Base-by-base conservation (phyloP, 1,284 basidiomycete genomes). In the Moesziomyces antarcticus region DNA sequence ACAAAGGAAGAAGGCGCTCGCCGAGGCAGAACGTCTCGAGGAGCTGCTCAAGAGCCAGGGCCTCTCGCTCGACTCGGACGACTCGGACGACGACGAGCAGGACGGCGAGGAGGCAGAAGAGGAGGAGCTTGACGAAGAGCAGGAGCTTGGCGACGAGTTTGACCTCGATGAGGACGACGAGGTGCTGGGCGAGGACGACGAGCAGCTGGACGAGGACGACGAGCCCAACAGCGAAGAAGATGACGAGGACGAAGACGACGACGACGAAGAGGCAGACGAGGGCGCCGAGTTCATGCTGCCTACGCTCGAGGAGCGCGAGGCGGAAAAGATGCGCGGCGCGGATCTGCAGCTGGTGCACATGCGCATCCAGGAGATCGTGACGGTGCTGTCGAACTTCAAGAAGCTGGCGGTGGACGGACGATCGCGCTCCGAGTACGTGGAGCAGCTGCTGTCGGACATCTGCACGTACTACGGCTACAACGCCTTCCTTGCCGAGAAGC, bases 381-480 rank as follows among this genome's bases (percentile, higher is more conserved):
- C 90, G 50, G 89, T 96, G 24, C 87, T 98, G 43, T 58, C 66
- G 75, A 59, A 75, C 58, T 74, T 70, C 42, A 51, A 79, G 54
- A 65, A 61, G 47, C 73, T 75, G 7, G 75, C 53, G 20, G 52
- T 50, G 63, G 50, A 80, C 92, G 94, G 78, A 88, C 93, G 75
- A 87, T 95, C 54, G 89, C 72, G 84, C 20, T 73, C 93, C 43
- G 97, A 99, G 82, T 95, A 98, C 79, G 88, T 92, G 47, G 90
- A 92, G 44, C 96, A 97, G 84, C 87, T 99, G 47, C 86, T 96
- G 44, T 94, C 97, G 51, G 81, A 83, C 50, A 78, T 83, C 35
- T 82, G 81, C 72, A 76, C 68, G 41, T 99, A 99, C 86, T 98
- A 98, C 84, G 97, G 97, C 45, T 99, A 99, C 87, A 99, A 98